These are phyloP conservation scores for Claviceps sp. DNA, from an alignment of 2,329 filamentous ascomycete genomes.

Conservation along the genomic window DNA sequence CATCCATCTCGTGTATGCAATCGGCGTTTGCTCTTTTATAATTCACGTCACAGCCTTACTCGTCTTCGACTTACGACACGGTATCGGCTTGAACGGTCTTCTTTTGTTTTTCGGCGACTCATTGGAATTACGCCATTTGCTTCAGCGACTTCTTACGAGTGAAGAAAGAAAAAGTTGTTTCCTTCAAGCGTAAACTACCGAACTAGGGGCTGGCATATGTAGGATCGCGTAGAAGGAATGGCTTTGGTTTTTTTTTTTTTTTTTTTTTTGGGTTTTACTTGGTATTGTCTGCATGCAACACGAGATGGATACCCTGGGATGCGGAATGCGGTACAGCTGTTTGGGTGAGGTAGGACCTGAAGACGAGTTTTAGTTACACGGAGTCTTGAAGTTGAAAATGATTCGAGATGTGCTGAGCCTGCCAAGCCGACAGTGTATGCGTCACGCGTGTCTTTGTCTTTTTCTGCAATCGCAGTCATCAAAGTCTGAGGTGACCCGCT, in stretches of 20 bases:
- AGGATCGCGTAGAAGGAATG: neutral
- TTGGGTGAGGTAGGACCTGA: neutral
- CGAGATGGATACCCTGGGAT: neutral
- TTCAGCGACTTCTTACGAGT: neutral
- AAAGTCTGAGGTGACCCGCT: too few relatives aligned
- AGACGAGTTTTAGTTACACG: neutral
- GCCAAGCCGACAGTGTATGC: neutral
- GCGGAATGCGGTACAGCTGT: neutral
- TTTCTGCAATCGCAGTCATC: too few relatives aligned
- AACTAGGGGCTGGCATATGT: neutral
- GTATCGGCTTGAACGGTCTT: neutral
- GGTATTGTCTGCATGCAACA: neutral
- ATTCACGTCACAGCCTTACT: neutral
- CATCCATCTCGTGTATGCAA: neutral
- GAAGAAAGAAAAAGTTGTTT: neutral
- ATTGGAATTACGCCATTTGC: neutral
- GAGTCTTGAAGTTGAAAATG: too few relatives aligned
- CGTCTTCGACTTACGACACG: neutral
- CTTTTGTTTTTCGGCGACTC: neutral
- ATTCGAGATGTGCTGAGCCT: too few relatives aligned
- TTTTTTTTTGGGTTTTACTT: neutral
- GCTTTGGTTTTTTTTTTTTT: neutral
- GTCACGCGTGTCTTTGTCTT: neutral
- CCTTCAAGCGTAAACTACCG: neutral
- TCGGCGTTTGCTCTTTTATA: neutral